Conservation (phyloP, 495 filamentous ascomycete genomes). For the Haplographium delicatum region DNA sequence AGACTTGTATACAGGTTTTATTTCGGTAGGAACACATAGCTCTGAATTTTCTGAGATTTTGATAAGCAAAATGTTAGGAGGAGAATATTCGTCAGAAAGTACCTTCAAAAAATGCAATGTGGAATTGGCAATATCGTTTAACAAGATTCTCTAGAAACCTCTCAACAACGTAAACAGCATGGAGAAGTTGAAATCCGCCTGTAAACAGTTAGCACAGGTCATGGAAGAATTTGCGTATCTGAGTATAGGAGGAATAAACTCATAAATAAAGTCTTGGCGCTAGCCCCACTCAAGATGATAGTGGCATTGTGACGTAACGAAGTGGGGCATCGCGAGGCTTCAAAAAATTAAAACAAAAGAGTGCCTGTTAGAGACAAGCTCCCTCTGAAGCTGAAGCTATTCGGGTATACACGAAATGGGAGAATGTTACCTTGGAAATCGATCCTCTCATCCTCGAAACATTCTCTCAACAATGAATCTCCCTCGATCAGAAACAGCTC, state of each 20-base stretch:
- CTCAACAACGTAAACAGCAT: slow-evolving; percentile 65
- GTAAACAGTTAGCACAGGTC: slow-evolving; percentile 6
- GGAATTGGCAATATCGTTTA: slow-evolving; percentile 60
- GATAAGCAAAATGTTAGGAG: neutral
- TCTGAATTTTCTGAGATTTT: slow-evolving; percentile 30
- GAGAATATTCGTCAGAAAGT: slow-evolving; percentile 12
- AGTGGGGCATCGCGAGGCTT: too few relatives aligned
- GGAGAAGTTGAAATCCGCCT: slow-evolving; percentile 66
- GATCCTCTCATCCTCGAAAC: slow-evolving; percentile 51
- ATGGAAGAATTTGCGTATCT: neutral
- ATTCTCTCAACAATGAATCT: slow-evolving; percentile 61
- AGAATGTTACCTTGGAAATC: slow-evolving; percentile 56
- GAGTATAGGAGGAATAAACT: neutral
- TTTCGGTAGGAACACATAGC: slow-evolving; percentile 40
- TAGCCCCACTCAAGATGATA: too few relatives aligned
- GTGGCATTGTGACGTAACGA: too few relatives aligned
- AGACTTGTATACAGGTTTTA: slow-evolving; percentile 18
- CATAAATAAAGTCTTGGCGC: neutral
- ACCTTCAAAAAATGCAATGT: slow-evolving; percentile 62
- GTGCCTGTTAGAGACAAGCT: too few relatives aligned
- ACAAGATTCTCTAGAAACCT: slow-evolving; percentile 52
- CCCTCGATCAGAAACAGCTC: slow-evolving; percentile 71
- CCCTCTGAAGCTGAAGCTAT: too few relatives aligned
- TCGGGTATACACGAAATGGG: too few relatives aligned
- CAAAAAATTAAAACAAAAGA: too few relatives aligned